Base-by-base conservation (phyloP, 169 alveolate genomes). In the Eimeria sp. region DNA sequence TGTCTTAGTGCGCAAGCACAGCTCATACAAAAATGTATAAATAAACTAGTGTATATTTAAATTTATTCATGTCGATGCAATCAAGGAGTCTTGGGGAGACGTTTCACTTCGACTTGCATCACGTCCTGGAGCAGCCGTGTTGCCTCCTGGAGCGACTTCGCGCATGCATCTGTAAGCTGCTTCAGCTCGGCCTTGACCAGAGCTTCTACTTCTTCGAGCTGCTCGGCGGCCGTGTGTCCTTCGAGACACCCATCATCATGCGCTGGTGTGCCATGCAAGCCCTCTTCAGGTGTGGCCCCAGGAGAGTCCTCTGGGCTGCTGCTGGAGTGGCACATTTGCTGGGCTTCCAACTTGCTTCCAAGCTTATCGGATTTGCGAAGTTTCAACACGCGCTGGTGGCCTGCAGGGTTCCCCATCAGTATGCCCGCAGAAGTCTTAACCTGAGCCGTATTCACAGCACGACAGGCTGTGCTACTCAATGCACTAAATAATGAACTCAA, bases 381-480 rank as follows among this genome's bases (percentile, higher is more conserved):
- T 6, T 43, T 16, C 13, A 54, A 51, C 18, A 57, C 40, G 92
- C 43, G 49, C 27, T 45, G 61, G 18, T 18, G 45, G 61, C 61
- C 76, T 27, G 92, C 5, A 18, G 73, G 92, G 34, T 4, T 25
- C 25, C 73, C 76, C 92, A 84, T n/a, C 92, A 84, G 58, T 1
- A 84, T 75, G 10, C 30, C 92, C 43, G 16, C 54, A 84, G 78
- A 58, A 22, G 76, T 84, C 30, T 20, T 84, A 57, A 84, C 92
- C 92, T 84, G 92, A 27, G 16, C 58, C 7, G 57, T 51, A 84
- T 13, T 14, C n/a, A 61, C 11, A 2, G 20, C 70, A 18, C 70
- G 7, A 11, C 40, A 34, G 40, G 40, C 40, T 34, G 40, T 34
- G 3, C 40, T 34, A 34, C 40, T 34, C 3, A 34, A 34, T 34